These are phyloP conservation scores for Angophora floribunda DNA, from an alignment of 345 rosid species.

Conservation along the genomic window DNA sequence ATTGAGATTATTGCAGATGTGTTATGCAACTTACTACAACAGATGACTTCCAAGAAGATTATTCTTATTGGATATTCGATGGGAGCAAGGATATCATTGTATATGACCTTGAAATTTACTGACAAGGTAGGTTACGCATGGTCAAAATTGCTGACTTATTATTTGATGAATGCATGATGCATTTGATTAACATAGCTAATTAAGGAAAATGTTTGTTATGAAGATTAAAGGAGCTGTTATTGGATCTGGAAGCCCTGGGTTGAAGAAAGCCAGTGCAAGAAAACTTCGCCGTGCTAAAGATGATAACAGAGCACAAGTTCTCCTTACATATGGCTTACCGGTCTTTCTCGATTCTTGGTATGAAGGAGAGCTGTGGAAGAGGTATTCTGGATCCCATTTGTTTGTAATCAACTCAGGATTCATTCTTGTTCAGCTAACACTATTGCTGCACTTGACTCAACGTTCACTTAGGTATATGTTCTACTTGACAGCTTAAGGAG, in stretches of 20 bases:
- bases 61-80: slow-evolving; percentile 77
- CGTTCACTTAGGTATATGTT: neutral
- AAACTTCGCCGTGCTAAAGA: slow-evolving; percentile 68
- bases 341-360: slow-evolving; percentile 66
- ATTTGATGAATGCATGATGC: neutral
- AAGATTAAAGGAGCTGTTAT: slow-evolving; percentile 71
- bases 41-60: slow-evolving; percentile 44
- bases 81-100: slow-evolving; percentile 91
- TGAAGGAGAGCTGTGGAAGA: slow-evolving; percentile 65
- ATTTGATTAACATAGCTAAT: neutral
- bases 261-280: slow-evolving; percentile 37
- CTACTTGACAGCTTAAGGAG: slow-evolving; percentile 53
- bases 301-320: slow-evolving; percentile 45
- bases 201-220: neutral
- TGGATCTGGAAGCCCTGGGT: slow-evolving; percentile 89
- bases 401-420: neutral
- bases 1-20: slow-evolving; percentile 40
- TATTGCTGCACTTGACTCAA: neutral
- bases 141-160: neutral
- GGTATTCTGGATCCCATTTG: slow-evolving; percentile 27
- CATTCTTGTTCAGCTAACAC: neutral
- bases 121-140: slow-evolving; percentile 30
- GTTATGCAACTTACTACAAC: slow-evolving; percentile 34
- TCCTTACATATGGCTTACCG: slow-evolving; percentile 50
- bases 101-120: slow-evolving; percentile 57